phyloP scores from a whole-genome alignment of 495 filamentous ascomycete genomes.

The Xylaria bambusicola region DNA sequence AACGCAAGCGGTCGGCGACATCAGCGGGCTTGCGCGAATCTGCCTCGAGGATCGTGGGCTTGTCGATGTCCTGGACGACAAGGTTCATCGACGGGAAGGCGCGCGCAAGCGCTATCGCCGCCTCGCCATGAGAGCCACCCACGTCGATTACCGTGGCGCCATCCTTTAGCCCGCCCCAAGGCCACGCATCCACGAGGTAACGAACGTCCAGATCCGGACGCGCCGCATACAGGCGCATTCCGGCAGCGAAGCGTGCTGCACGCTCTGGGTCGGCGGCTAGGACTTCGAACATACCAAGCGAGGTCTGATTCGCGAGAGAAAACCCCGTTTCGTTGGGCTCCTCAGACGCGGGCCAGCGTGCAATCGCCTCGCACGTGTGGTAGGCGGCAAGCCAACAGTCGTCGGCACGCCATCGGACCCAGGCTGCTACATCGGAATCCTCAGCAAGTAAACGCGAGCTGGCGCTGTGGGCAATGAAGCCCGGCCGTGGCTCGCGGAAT shows the following conservation, averaged over 20 bases:
- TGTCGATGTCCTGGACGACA: slow-evolving; percentile 36
- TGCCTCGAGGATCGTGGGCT: slow-evolving; percentile 24
- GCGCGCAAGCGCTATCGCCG: slow-evolving; percentile 38
- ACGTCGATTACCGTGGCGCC: slow-evolving; percentile 42
- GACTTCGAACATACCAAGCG: slow-evolving; percentile 33
- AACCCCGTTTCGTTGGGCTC: slow-evolving; percentile 39
- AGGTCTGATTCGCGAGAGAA: slow-evolving; percentile 31
- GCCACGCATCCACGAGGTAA: slow-evolving; percentile 36
- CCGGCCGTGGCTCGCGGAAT: slow-evolving; percentile 45
- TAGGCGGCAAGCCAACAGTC: slow-evolving; percentile 40
- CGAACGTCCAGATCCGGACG: slow-evolving; percentile 32
- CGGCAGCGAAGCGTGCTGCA: slow-evolving; percentile 38
- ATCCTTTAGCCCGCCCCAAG: slow-evolving; percentile 23
- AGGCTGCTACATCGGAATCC: slow-evolving; percentile 29
- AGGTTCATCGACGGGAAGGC: slow-evolving; percentile 39
- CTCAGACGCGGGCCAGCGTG: slow-evolving; percentile 24
- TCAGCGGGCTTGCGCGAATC: slow-evolving; percentile 32
- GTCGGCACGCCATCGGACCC: slow-evolving; percentile 37
- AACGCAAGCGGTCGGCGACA: slow-evolving; percentile 34
- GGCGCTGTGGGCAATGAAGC: slow-evolving; percentile 45
- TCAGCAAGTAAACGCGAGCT: slow-evolving; percentile 36
- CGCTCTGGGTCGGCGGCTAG: slow-evolving; percentile 30
- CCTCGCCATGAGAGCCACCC: slow-evolving; percentile 46
- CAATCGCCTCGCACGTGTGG: slow-evolving; percentile 25
- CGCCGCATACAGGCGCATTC: slow-evolving; percentile 37